Percentiles rank a stretch among this genome's conserved stretches.
These are phyloP conservation scores for Rhododendron kiyosumense DNA, from an alignment of 148 eudicot genomes.

Conservation along the genomic window DNA sequence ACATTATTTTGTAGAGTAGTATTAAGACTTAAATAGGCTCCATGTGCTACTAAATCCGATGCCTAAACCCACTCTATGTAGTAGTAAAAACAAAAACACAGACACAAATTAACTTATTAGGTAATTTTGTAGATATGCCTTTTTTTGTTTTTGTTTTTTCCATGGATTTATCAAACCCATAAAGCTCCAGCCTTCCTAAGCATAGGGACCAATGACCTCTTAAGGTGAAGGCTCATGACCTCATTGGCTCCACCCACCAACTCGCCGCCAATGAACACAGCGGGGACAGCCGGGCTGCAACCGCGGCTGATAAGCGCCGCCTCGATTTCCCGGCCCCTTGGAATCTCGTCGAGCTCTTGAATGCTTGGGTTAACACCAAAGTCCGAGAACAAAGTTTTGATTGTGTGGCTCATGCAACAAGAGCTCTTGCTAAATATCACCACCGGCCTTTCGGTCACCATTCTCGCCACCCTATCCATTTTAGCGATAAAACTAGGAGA, in stretches of 20 bases:
- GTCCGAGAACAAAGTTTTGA: constrained; percentile 26
- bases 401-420: constrained; percentile 38
- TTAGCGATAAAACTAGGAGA: not conserved
- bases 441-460: constrained; percentile 27
- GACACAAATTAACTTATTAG: not conserved
- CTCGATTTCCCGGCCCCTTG: constrained; percentile 24
- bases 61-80: not conserved
- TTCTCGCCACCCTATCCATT: constrained; percentile 21
- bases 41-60: not conserved
- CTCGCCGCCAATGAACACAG: constrained; percentile 34
- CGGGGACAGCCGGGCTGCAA: constrained; percentile 27
- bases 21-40: not conserved
- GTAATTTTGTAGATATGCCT: not conserved
- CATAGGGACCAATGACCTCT: constrained; percentile 30
- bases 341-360: constrained; percentile 26
- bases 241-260: constrained; percentile 27
- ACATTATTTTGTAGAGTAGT: not conserved
- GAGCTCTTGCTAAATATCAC: constrained; percentile 43
- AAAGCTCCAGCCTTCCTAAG: constrained; percentile 39
- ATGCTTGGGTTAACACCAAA: constrained; percentile 32
- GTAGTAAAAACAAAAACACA: not conserved
- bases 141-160: not conserved
- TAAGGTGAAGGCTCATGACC: constrained; percentile 32
- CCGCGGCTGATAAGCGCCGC: constrained; percentile 26
- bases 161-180: constrained; percentile 23